Evolutionary conservation across 805 yeast species (phyloP), one percentile per base, ranked within the genome.

Genomic region (Candida krabiensis): DNA sequence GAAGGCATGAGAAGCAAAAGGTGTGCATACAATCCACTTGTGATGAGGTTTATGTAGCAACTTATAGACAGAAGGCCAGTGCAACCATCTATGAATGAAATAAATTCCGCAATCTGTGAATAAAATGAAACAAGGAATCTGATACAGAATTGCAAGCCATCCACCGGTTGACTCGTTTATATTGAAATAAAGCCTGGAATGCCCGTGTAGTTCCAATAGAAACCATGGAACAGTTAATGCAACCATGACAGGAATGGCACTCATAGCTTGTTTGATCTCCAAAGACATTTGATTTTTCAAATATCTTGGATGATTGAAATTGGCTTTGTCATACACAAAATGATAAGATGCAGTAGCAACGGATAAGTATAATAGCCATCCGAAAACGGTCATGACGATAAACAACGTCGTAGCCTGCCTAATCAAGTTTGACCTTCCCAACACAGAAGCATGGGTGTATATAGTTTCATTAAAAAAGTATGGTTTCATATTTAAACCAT

Each of bases 1-100:
- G 88, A 93, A 93, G 18, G 98, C 97, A 59, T 90, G 97, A 7
- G 96, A 87, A 0, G 99, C 99, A 67, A 84, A 93, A 30, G 99
- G 99, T 8, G 99, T 91, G 45, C 98, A 91, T 28, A 93, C 96
- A 52, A 93, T 80, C 99, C 99, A 93, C 69, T 93, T 93, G 75
- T 93, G 99, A 66, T 93, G 99, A 9, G 97, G 97, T 69, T 93
- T 93, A 71, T 93, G 99, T 46, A 93, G 69, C 18, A 56, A 63
- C 70, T 84, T 90, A 77, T 93, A 93, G 28, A 93, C 83, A 13
- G 72, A 52, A 16, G 96, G 97, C 87, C 93, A 88, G 63, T 93
- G 99, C 56, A 93, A 74, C 77, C 86, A 77, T 60, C 98, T 80
- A 69, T 93, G 99, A 52, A 89, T 83, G 57, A 85, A 72, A 63